Base-by-base conservation (phyloP, 257 asterid genomes). In the Leptodermis oblonga region DNA sequence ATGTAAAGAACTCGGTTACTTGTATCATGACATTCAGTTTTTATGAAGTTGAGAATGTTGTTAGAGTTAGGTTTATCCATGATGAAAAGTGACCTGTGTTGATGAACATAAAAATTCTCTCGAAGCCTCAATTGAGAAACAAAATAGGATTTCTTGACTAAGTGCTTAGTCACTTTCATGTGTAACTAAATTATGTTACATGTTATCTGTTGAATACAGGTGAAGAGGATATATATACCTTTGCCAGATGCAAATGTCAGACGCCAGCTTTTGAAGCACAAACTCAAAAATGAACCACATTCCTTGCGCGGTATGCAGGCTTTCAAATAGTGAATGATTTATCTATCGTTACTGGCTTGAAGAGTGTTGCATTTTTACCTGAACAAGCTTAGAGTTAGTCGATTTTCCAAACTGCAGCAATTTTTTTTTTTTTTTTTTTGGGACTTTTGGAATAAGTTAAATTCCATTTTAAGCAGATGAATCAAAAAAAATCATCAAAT, bases 191-290 rank as follows among this genome's bases (percentile, higher is more conserved):
- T 25, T 23, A 13, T 34, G 41, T 61, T 61, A 34, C 28, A 30
- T 46, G 22, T 33, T 26, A 18, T 26, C 0, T 55, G 68, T 65
- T 66, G 70, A 73, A 45, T 74, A 72, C 82, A 94, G 99, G 99
- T 94, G 79, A 94, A 94, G 86, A 89, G 90, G 80, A 94, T 94
- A 68, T 94, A 94, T 82, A 91, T 94, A 58, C 99, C 99, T 73
- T 77, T 94, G 80, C 99, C 97, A 62, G 99, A 94, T 86, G 80
- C 79, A 62, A 82, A 78, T 61, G 96, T 95, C 66, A 87, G 99
- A 77, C 83, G 86, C 73, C 81, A 83, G 71, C 97, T 94, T 76
- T 74, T 94, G 73, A 86, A 82, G 81, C 94, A 94, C 82, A 87
- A 86, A 86, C 99, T 94, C 73, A 91, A 83, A 86, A 96, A 96